phyloP scores from a whole-genome alignment of 2,329 filamentous ascomycete genomes.

The Aspergillus candidus region DNA sequence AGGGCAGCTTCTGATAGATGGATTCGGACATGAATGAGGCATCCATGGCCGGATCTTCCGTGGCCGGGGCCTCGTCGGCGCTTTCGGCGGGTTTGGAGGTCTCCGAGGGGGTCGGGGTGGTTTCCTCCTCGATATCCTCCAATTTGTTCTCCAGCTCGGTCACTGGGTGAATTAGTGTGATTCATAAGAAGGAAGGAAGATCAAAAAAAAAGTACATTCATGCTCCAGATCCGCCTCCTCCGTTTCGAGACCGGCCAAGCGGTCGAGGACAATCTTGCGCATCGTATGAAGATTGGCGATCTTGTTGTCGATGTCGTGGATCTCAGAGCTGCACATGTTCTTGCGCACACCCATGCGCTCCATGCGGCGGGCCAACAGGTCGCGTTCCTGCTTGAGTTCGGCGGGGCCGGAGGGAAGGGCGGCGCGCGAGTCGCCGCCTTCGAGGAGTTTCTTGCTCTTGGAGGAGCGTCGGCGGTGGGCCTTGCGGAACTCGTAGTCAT shows the following conservation, averaged over 20 bases:
- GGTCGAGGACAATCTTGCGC: constrained; percentile 84
- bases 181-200: background rate
- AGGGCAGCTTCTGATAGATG: constrained; percentile 86
- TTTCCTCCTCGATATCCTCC: constrained; percentile 56
- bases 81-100: constrained; percentile 33
- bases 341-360: constrained; percentile 90
- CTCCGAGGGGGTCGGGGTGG: constrained; percentile 25
- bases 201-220: constrained; percentile 56
- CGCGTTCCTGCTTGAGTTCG: constrained; percentile 73
- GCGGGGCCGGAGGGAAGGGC: constrained; percentile 57
- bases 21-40: constrained; percentile 92
- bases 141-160: constrained; percentile 56
- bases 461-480: constrained; percentile 63
- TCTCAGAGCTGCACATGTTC: constrained; percentile 96
- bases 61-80: constrained; percentile 45
- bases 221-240: constrained; percentile 87
- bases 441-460: constrained; percentile 68
- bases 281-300: constrained; percentile 89
- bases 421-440: constrained; percentile 53
- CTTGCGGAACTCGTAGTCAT: constrained; percentile 58
- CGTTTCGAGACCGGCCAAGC: constrained; percentile 78
- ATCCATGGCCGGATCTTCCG: constrained; percentile 49
- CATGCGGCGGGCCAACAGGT: constrained; percentile 72
- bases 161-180: constrained; percentile 32
- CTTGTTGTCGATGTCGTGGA: constrained; percentile 93